These are phyloP conservation scores for Pouteria glomerata DNA, from an alignment of 148 eudicot species.

Conservation along the genomic window DNA sequence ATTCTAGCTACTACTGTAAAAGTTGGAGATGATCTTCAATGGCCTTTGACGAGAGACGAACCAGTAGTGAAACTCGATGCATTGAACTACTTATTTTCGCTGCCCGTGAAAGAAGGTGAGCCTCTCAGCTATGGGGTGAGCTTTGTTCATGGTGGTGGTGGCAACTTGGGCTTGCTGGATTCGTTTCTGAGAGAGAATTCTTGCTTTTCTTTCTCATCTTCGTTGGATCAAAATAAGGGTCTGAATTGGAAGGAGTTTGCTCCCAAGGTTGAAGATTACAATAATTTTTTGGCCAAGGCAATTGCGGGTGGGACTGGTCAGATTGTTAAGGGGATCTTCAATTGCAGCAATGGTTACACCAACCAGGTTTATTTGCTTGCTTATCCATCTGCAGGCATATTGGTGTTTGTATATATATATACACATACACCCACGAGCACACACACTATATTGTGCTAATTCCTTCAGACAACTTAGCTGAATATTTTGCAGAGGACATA, in stretches of 20 bases:
- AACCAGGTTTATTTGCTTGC: slow-evolving; percentile 49
- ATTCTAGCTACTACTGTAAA: slow-evolving; percentile 61
- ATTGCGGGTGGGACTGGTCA: slow-evolving; percentile 94
- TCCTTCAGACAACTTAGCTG: too few species aligned
- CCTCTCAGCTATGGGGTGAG: slow-evolving; percentile 82
- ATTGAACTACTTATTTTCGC: slow-evolving; percentile 64
- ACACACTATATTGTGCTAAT: too few species aligned
- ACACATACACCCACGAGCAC: too few species aligned
- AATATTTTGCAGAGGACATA: too few species aligned
- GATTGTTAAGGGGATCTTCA: slow-evolving; percentile 83
- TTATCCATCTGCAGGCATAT: too few species aligned
- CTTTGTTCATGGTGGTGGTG: slow-evolving; percentile 34
- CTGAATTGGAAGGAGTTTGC: slow-evolving; percentile 87
- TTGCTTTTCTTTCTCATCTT: slow-evolving; percentile 51
- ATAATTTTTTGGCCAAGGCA: slow-evolving; percentile 73
- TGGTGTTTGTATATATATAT: too few species aligned
- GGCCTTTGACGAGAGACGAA: slow-evolving; percentile 96
- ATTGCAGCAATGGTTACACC: slow-evolving; percentile 77
- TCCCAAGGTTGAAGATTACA: slow-evolving; percentile 67
- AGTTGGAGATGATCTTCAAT: slow-evolving; percentile 67
- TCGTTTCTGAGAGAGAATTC: slow-evolving; percentile 52
- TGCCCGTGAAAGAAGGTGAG: slow-evolving; percentile 55
- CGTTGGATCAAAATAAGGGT: slow-evolving; percentile 28
- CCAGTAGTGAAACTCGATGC: slow-evolving; percentile 82
- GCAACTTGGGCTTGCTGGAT: slow-evolving; percentile 50